Conservation (phyloP, 352 stramenopile species). For the Pythium dissimile region DNA sequence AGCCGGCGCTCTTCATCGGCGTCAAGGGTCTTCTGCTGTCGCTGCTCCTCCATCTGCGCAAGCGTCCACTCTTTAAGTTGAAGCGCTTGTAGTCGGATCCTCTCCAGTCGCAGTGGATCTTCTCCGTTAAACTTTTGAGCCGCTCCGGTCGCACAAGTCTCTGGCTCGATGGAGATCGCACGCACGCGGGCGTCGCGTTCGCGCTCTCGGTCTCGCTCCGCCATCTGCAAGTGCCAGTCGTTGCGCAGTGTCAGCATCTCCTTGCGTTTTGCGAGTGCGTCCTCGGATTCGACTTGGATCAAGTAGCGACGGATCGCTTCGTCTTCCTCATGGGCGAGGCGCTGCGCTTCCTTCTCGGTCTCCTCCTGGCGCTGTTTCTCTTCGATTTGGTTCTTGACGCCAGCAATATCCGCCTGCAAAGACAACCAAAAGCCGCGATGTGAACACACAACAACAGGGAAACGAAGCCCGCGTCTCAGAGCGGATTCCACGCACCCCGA, state of each 20-base stretch:
- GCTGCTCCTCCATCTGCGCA: constrained; percentile 49
- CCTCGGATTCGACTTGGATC: constrained; percentile 73
- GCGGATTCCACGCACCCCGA: constrained; percentile 46
- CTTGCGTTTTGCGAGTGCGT: constrained; percentile 52
- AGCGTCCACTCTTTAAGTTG: constrained; percentile 70
- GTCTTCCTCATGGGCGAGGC: constrained; percentile 48
- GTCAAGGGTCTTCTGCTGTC: constrained; percentile 35
- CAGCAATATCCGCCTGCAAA: constrained; percentile 60
- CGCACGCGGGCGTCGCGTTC: constrained; percentile 31
- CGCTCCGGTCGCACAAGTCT: constrained; percentile 44
- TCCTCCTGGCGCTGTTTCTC: constrained; percentile 56
- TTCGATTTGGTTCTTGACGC: constrained; percentile 71
- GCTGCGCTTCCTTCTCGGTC: constrained; percentile 37
- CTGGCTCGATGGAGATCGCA: constrained; percentile 42
- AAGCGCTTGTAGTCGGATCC: constrained; percentile 55
- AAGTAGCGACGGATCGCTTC: constrained; percentile 69
- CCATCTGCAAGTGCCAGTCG: constrained; percentile 54
- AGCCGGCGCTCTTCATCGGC: constrained; percentile 38
- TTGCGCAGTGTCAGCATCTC: constrained; percentile 64
- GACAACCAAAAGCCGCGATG: background rate
- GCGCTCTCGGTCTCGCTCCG: constrained; percentile 24
- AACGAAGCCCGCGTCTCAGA: too few species aligned
- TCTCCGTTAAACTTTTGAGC: constrained; percentile 74
- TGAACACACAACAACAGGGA: too few species aligned
- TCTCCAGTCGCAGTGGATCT: constrained; percentile 50